phyloP scores from a whole-genome alignment of 2,329 filamentous ascomycete genomes.

The Nectriaceae sp. region DNA sequence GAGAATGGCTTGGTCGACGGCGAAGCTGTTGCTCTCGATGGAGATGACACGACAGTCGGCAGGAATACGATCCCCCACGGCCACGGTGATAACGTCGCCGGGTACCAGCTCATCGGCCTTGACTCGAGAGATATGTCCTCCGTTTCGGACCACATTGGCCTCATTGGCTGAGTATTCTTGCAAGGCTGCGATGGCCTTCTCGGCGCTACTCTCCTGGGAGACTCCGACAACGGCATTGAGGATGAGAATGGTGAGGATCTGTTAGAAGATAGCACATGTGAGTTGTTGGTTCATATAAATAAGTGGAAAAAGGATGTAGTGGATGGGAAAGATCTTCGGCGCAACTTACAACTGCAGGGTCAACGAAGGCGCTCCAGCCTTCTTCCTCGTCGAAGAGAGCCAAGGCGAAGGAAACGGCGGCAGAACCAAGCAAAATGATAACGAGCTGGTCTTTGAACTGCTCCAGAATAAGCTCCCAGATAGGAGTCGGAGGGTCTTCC shows the following conservation, averaged over 20 bases:
- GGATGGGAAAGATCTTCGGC: neutral
- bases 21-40: constrained; percentile 96
- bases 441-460: constrained; percentile 99
- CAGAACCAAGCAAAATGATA: constrained; percentile 89
- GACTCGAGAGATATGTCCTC: constrained; percentile 74
- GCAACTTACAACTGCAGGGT: constrained; percentile 82
- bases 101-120: constrained; percentile 98
- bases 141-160: constrained; percentile 85
- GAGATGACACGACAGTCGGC: constrained; percentile 89
- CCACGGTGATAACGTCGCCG: constrained; percentile 84
- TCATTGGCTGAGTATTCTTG: constrained; percentile 99
- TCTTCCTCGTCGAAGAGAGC: constrained; percentile 91
- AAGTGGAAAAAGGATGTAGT: neutral
- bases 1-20: constrained; percentile 93
- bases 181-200: constrained; percentile 96
- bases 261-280: constrained; percentile 1
- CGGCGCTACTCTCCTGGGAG: constrained; percentile 96
- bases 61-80: constrained; percentile 90
- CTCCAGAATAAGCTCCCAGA: constrained; percentile 96
- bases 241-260: constrained; percentile 96
- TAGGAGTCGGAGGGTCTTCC: constrained; percentile 91
- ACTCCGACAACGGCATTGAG: constrained; percentile 97
- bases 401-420: constrained; percentile 88
- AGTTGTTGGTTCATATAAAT: constrained; percentile 9
- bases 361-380: constrained; percentile 96